A percentile compares a stretch with the other conserved stretches of the same genome.
Evolutionary conservation across 2,329 filamentous ascomycete species (phyloP).

Genomic region (Botrytis fragariae): DNA sequence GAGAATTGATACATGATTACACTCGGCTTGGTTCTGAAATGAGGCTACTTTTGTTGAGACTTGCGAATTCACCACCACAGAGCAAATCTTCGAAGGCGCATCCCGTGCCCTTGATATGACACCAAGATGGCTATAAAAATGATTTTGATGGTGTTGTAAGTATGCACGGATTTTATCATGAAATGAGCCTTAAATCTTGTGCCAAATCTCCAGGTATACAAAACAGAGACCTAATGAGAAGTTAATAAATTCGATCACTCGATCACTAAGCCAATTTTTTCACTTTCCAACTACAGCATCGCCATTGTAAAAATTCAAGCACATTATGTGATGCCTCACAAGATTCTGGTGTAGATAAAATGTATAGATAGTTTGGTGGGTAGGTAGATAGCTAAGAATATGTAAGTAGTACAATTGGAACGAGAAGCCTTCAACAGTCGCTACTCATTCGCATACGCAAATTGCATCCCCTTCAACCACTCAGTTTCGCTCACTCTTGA

Average conservation of each 20-base stretch:
- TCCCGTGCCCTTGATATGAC: neutral
- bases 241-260: neutral
- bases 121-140: neutral
- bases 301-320: neutral
- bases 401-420: constrained; percentile 13
- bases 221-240: neutral
- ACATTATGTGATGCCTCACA: neutral
- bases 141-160: neutral
- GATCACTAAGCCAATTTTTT: neutral
- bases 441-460: constrained; percentile 1
- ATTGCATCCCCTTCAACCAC: neutral
- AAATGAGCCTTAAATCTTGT: neutral
- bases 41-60: neutral
- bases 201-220: neutral
- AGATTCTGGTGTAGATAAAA: neutral
- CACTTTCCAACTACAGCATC: neutral
- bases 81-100: neutral
- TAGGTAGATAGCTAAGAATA: constrained; percentile 4
- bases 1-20: neutral
- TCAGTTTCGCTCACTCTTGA: neutral
- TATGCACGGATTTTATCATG: neutral
- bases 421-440: neutral
- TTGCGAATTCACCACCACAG: neutral
- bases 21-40: neutral
- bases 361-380: neutral